Evolutionary conservation across 306 rosid species (phyloP), one percentile per base, ranked within the genome.

Genomic region (Trifolium repens): DNA sequence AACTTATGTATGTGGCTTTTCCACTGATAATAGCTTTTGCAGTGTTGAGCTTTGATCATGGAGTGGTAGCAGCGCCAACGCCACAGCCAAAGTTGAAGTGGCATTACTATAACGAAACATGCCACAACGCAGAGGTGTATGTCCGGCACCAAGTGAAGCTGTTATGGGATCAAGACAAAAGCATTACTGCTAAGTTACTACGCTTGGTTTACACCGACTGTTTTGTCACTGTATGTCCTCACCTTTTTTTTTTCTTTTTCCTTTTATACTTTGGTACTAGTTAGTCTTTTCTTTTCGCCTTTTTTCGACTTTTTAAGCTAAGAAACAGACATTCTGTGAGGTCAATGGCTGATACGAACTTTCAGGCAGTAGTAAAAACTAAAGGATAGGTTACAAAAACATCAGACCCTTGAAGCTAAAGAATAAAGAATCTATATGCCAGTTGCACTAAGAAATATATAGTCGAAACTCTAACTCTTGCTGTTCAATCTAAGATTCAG

Each of bases 151-250:
- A 92, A 79, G 97, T 93, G 30, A 2, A 75, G 5, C 0, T 66
- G 30, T 5, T 62, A 8, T 91, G 88, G 87, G 0, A 76, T 0
- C 11, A 65, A 0, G 97, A 91, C 80, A 88, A 66, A 5, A 81
- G 71, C 88, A 81, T 91, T 72, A 69, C 90, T 1, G 72, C 98
- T 5, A 81, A 87, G 84, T 88, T 93, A 78, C 90, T 87, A 13
- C 91, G 91, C 24, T 57, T 93, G 89, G 79, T 82, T 73, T 93
- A 78, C 55, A 43, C 96, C 0, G 97, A 93, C 68, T 93, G 98
- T 83, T 88, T 91, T 19, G 82, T 87, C 52, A 85, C 79, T 7
- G 94, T 89, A 88, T 35, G 90, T 82, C 6, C 39, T 14, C 8
- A 50, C 35, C 22, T 46, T n/a, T 37, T 40, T 17, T 49, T 35